Evolutionary conservation across 768 basidiomycete genomes (phyloP).

Genomic region (Hebeloma cylindrosporum): DNA sequence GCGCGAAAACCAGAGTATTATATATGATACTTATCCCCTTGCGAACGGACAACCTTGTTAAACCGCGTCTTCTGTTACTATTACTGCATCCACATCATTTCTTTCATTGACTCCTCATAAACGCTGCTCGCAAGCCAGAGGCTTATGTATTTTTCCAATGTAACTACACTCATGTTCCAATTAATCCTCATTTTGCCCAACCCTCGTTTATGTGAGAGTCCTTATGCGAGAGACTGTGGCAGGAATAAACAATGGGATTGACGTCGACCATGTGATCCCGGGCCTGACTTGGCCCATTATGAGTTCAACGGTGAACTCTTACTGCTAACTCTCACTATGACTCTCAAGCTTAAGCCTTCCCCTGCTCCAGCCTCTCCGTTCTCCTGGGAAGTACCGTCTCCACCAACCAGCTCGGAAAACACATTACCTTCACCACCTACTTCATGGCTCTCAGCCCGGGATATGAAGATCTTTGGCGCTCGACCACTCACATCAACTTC

Average conservation of each 20-base stretch:
- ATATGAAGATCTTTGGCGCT: constrained; percentile 87
- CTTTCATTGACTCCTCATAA: background rate
- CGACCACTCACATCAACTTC: constrained; percentile 65
- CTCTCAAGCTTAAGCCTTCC: constrained; percentile 45
- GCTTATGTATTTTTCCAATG: background rate
- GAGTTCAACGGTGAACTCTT: background rate
- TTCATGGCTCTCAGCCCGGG: constrained; percentile 79
- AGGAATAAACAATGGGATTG: background rate
- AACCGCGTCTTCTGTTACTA: background rate
- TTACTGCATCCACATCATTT: background rate
- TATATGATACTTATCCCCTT: constrained; percentile 42
- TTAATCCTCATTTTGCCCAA: background rate
- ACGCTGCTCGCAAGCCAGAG: background rate
- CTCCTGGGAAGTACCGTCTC: constrained; percentile 55
- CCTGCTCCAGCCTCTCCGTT: constrained; percentile 54
- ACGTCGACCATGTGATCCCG: background rate
- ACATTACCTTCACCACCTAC: constrained; percentile 72
- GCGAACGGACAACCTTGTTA: background rate
- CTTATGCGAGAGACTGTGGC: background rate
- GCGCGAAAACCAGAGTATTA: constrained; percentile 94
- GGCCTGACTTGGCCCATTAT: too few relatives aligned
- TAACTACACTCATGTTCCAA: background rate
- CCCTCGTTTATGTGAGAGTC: background rate
- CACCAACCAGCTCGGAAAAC: constrained; percentile 37
- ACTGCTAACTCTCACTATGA: constrained; percentile 29